These are phyloP conservation scores for Ophiostoma sp. DNA, from an alignment of 2,329 filamentous ascomycete genomes.

Conservation along the genomic window DNA sequence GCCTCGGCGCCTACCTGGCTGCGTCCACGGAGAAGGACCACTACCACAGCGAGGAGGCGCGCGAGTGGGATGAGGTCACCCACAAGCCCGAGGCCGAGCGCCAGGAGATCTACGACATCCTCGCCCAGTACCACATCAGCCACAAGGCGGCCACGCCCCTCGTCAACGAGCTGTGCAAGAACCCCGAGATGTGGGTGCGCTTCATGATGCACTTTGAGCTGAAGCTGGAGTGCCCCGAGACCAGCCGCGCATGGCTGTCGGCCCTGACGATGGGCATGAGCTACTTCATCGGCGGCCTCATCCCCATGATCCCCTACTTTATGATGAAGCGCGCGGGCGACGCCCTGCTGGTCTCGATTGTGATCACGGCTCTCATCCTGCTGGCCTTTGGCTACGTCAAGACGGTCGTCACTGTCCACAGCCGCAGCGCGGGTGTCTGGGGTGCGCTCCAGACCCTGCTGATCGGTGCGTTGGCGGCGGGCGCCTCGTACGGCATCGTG, in stretches of 20 bases:
- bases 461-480: constrained; percentile 60
- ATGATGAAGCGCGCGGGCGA: constrained; percentile 43
- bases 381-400: constrained; percentile 62
- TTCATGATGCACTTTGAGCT: constrained; percentile 59
- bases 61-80: constrained; percentile 41
- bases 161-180: constrained; percentile 45
- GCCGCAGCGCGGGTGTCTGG: constrained; percentile 48
- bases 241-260: constrained; percentile 46
- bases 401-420: constrained; percentile 49
- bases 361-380: constrained; percentile 55
- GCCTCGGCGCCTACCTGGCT: constrained; percentile 66
- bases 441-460: constrained; percentile 60
- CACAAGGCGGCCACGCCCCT: constrained; percentile 40
- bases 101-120: constrained; percentile 45
- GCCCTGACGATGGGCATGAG: constrained; percentile 62
- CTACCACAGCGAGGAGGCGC: constrained; percentile 45
- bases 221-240: constrained; percentile 42
- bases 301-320: constrained; percentile 68
- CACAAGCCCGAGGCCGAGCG: constrained; percentile 40
- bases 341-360: constrained; percentile 55
- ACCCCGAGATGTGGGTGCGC: constrained; percentile 46
- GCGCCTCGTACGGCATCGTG: constrained; percentile 59
- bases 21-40: constrained; percentile 52
- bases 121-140: constrained; percentile 43
- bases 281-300: constrained; percentile 64